These are phyloP conservation scores for Lasiodiplodia hormozganensis DNA, from an alignment of 2,329 filamentous ascomycete genomes.

Conservation along the genomic window DNA sequence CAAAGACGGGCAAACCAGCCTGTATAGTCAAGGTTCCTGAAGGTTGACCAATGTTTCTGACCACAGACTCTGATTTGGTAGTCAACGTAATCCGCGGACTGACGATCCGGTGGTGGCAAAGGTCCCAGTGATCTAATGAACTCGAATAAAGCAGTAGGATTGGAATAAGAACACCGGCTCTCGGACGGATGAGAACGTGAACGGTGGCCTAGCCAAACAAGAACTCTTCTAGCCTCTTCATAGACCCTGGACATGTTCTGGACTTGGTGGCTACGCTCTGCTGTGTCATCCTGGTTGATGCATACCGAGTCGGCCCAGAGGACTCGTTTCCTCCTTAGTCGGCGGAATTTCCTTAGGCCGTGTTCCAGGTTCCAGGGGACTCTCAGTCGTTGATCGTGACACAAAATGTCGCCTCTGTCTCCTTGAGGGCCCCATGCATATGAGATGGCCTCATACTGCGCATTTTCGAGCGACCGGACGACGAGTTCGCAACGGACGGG, in stretches of 20 bases:
- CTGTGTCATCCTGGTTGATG: conserved; percentile 29
- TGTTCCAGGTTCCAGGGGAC: conserved; percentile 3
- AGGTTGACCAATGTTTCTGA: accelerated
- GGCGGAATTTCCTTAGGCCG: conserved; percentile 22
- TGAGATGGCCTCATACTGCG: conserved; percentile 30
- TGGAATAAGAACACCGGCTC: no score
- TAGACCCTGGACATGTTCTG: conserved; percentile 27
- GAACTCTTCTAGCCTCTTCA: background rate
- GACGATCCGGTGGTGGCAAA: background rate
- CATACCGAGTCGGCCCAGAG: conserved; percentile 32
- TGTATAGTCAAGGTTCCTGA: accelerated
- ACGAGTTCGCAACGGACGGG: background rate
- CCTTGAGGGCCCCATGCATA: conserved; percentile 29
- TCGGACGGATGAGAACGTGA: background rate
- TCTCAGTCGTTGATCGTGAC: conserved; percentile 5
- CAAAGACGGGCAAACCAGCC: background rate
- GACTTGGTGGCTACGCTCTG: conserved; percentile 30
- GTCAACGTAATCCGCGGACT: background rate
- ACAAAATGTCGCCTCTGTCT: background rate
- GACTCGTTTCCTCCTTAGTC: background rate
- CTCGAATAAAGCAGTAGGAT: background rate
- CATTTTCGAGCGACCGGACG: background rate
- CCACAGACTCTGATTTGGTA: background rate
- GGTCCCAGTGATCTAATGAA: background rate
- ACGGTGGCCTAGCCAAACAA: conserved; percentile 15